Evolutionary conservation across 2,329 filamentous ascomycete genomes (phyloP).

Genomic region (Elsinoe fawcettii): DNA sequence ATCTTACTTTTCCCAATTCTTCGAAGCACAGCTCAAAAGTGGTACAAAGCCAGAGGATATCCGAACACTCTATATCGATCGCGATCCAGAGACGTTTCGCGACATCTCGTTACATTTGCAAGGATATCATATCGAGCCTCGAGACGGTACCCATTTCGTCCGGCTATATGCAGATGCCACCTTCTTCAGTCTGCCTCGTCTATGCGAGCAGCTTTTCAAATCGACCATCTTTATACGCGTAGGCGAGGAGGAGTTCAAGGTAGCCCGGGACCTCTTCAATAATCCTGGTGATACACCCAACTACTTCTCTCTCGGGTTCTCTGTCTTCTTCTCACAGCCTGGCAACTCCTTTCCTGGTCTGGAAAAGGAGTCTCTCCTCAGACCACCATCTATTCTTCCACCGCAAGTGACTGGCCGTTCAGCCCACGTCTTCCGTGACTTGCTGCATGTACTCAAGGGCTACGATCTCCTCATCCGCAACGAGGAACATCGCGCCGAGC

Average conservation of each 20-base stretch:
- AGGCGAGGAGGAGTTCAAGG: constrained; percentile 77
- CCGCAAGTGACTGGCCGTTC: constrained; percentile 73
- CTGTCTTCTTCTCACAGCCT: constrained; percentile 74
- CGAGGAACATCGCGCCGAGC: constrained; percentile 65
- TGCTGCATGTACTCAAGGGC: constrained; percentile 73
- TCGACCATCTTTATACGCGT: constrained; percentile 89
- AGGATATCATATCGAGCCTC: constrained; percentile 78
- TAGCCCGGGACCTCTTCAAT: constrained; percentile 79
- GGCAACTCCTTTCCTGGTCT: constrained; percentile 80
- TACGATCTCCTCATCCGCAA: constrained; percentile 72
- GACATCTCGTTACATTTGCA: constrained; percentile 88
- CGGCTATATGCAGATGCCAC: constrained; percentile 90
- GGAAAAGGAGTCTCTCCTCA: constrained; percentile 66
- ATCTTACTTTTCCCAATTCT: constrained; percentile 94
- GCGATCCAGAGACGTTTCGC: constrained; percentile 78
- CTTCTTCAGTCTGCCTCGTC: constrained; percentile 81
- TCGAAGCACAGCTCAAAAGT: constrained; percentile 67
- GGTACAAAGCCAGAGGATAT: constrained; percentile 53
- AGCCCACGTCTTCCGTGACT: constrained; percentile 74
- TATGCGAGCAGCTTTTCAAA: constrained; percentile 85
- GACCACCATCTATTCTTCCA: constrained; percentile 78
- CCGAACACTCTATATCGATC: constrained; percentile 87
- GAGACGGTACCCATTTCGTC: constrained; percentile 80
- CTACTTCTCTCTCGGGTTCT: constrained; percentile 88
- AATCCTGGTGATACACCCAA: constrained; percentile 86